Evolutionary conservation across 2,329 filamentous ascomycete species (phyloP).

Genomic region (Podosphaera aphanis): DNA sequence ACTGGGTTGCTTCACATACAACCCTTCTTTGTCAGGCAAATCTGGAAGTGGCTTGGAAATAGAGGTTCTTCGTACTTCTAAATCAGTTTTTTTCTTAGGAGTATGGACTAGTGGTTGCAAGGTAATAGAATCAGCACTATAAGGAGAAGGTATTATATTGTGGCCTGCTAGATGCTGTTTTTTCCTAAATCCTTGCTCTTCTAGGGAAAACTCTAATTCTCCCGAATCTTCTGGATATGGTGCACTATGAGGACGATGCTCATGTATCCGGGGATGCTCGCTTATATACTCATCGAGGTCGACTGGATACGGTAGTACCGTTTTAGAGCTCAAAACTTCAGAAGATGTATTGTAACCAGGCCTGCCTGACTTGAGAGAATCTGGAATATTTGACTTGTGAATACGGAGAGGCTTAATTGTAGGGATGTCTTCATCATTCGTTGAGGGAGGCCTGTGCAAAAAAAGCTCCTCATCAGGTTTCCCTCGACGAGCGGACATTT

Average conservation of each 20-base stretch:
- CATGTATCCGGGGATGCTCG: constrained; percentile 14
- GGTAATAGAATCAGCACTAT: not conserved
- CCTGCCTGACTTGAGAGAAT: constrained; percentile 24
- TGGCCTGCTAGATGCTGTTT: constrained; percentile 7
- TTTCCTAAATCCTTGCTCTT: constrained; percentile 5
- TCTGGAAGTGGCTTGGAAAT: constrained; percentile 24
- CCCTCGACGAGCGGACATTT: constrained; percentile 25
- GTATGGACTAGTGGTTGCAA: not conserved
- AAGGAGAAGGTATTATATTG: constrained; percentile 1
- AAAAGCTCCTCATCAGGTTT: constrained; percentile 67
- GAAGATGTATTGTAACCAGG: constrained; percentile 30
- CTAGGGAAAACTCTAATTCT: constrained; percentile 6
- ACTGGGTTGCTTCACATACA: constrained; percentile 40
- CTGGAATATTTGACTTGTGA: constrained; percentile 50
- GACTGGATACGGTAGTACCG: constrained; percentile 48
- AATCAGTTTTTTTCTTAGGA: not conserved
- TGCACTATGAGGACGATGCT: constrained; percentile 14
- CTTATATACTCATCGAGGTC: constrained; percentile 31
- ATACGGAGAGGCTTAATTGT: constrained; percentile 69
- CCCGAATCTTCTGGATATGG: constrained; percentile 16
- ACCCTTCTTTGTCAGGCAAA: constrained; percentile 49
- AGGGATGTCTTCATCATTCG: constrained; percentile 35
- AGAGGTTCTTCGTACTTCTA: not conserved
- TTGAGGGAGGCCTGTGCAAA: constrained; percentile 26
- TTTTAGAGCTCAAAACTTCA: constrained; percentile 46